phyloP scores from a whole-genome alignment of 306 rosid genomes.

The Casuarina equisetifolia region DNA sequence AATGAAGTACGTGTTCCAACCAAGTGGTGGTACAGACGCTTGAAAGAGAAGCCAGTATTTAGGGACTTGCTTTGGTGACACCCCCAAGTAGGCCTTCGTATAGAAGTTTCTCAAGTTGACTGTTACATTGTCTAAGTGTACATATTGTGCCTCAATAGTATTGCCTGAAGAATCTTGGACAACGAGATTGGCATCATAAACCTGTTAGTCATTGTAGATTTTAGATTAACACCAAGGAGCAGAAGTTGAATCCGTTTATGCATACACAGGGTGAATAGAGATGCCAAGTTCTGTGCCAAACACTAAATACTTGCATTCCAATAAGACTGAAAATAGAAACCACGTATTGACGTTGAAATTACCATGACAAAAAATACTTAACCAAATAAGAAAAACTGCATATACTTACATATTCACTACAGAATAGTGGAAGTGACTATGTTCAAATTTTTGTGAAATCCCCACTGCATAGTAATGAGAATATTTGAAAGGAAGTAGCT shows the following conservation, averaged over 20 bases:
- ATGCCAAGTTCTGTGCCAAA: not conserved
- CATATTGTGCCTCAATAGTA: slow-evolving; percentile 52
- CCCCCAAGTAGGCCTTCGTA: slow-evolving; percentile 72
- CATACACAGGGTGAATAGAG: not conserved
- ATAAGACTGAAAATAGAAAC: not conserved
- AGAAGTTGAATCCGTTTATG: not conserved
- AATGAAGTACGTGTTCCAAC: slow-evolving; percentile 87
- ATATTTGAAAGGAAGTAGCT: not conserved
- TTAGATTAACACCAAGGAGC: slow-evolving; percentile 19
- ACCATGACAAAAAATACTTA: not conserved
- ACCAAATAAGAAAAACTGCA: not conserved
- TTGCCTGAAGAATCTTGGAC: slow-evolving; percentile 77
- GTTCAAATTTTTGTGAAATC: not conserved
- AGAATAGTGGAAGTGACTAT: not conserved
- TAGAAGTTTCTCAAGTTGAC: slow-evolving; percentile 55
- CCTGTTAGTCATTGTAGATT: slow-evolving; percentile 48
- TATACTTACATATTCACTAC: not conserved
- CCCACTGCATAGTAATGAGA: not conserved
- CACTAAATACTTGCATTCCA: not conserved
- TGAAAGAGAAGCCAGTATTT: slow-evolving; percentile 85
- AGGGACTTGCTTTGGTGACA: slow-evolving; percentile 47
- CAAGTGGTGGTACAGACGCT: slow-evolving; percentile 76
- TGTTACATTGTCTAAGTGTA: slow-evolving; percentile 61
- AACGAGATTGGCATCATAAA: slow-evolving; percentile 60
- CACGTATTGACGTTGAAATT: not conserved